Percentiles rank a stretch among this genome's conserved stretches.
Conservation (phyloP, 768 basidiomycete genomes). For the Pleurotus salmoneostramineus region DNA sequence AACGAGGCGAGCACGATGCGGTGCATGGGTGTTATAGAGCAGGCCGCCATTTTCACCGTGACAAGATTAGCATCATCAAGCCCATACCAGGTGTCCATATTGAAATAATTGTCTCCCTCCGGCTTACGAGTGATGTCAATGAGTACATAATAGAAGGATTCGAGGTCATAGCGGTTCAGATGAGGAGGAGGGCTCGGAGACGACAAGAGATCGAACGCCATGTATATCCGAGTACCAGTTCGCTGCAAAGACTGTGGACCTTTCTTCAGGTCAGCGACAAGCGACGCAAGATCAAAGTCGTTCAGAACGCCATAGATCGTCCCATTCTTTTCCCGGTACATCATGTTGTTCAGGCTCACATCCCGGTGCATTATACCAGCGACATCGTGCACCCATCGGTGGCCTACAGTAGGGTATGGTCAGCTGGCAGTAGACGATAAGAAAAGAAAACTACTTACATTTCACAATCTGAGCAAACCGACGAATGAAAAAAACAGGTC, state of each 20-base stretch:
- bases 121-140: not conserved
- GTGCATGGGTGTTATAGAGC: too few relatives aligned
- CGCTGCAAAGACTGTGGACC: not conserved
- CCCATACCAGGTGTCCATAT: too few relatives aligned
- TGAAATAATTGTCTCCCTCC: too few relatives aligned
- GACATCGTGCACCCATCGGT: not conserved
- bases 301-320: not conserved
- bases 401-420: not conserved
- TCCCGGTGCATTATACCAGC: not conserved
- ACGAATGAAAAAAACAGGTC: too few relatives aligned
- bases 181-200: not conserved
- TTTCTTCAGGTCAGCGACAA: not conserved
- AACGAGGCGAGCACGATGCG: too few relatives aligned
- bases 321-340: not conserved
- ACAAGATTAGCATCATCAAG: too few relatives aligned
- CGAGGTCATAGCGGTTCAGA: not conserved
- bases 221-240: not conserved
- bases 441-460: not conserved
- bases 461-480: not conserved
- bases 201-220: not conserved
- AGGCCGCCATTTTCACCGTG: too few relatives aligned
- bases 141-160: not conserved
- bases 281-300: conserved; percentile 3
- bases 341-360: not conserved
- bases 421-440: not conserved